Conservation (phyloP, 2,329 filamentous ascomycete species). For the Leptographium radiaticola region DNA sequence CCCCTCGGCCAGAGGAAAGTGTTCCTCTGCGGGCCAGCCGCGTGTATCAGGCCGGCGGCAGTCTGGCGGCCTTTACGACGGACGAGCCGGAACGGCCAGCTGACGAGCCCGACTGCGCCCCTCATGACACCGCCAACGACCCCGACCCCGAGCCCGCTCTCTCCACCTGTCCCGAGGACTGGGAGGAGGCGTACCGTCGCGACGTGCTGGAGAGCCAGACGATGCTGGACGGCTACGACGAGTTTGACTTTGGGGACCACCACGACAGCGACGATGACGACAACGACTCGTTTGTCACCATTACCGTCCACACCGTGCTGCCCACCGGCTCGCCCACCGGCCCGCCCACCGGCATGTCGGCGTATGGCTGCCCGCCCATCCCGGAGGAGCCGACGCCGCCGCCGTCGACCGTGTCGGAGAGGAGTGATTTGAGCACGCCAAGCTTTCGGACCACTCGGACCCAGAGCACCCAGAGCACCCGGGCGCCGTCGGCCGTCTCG, state of each 20-base stretch:
- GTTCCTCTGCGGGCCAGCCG: not conserved
- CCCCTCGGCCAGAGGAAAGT: not conserved
- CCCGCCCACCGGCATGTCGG: not conserved
- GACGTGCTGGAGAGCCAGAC: constrained; percentile 4
- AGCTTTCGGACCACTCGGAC: too few relatives aligned
- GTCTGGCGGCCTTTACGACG: too few relatives aligned
- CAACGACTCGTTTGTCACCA: constrained; percentile 1
- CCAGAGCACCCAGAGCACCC: too few relatives aligned
- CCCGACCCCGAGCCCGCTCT: too few relatives aligned
- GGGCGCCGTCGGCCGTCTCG: not conserved
- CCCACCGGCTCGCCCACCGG: not conserved
- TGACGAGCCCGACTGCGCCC: too few relatives aligned
- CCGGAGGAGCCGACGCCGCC: not conserved
- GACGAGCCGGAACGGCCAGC: not conserved
- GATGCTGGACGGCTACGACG: not conserved
- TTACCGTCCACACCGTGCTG: constrained; percentile 2
- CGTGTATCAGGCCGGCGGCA: not conserved
- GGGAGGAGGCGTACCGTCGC: constrained; percentile 6
- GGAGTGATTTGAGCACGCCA: too few relatives aligned
- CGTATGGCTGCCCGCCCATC: not conserved
- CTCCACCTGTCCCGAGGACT: not conserved
- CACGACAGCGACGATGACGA: not conserved
- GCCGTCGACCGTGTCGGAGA: too few relatives aligned
- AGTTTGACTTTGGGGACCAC: not conserved
- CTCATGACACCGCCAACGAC: too few relatives aligned